phyloP scores from a whole-genome alignment of 441 rosid genomes.

The Francoa sonchifolia region DNA sequence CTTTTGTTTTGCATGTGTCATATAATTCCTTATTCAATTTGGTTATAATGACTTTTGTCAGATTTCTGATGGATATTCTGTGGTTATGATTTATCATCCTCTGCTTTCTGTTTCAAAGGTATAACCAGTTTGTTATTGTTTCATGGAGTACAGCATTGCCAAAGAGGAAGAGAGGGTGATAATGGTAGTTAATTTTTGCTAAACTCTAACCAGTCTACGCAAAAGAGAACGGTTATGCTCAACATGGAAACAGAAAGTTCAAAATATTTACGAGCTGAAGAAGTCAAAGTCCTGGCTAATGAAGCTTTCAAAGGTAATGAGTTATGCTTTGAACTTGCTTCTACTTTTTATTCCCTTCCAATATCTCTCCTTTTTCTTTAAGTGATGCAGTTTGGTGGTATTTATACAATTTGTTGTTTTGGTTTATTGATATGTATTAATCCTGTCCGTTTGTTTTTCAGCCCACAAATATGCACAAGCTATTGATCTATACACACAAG shows the following conservation, averaged over 20 bases:
- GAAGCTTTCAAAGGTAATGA: slow-evolving; percentile 81
- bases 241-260: slow-evolving; percentile 44
- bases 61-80: not conserved
- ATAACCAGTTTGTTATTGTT: not conserved
- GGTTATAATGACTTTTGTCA: not conserved
- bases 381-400: not conserved
- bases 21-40: too few species aligned
- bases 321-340: not conserved
- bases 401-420: not conserved
- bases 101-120: not conserved
- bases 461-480: slow-evolving; percentile 71
- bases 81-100: not conserved
- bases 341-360: not conserved
- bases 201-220: not conserved
- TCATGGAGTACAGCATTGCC: not conserved
- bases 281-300: slow-evolving; percentile 62
- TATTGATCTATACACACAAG: slow-evolving; percentile 72
- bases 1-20: too few species aligned
- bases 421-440: slow-evolving; percentile 7
- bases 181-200: slow-evolving; percentile 8
- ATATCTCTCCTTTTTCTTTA: not conserved
- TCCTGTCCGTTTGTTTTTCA: slow-evolving; percentile 20
- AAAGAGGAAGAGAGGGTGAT: slow-evolving; percentile 2
- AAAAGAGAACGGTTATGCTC: slow-evolving; percentile 17
- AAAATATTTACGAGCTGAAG: slow-evolving; percentile 49